Conservation (phyloP, 805 yeast genomes). For the Yueomyces sp. region DNA sequence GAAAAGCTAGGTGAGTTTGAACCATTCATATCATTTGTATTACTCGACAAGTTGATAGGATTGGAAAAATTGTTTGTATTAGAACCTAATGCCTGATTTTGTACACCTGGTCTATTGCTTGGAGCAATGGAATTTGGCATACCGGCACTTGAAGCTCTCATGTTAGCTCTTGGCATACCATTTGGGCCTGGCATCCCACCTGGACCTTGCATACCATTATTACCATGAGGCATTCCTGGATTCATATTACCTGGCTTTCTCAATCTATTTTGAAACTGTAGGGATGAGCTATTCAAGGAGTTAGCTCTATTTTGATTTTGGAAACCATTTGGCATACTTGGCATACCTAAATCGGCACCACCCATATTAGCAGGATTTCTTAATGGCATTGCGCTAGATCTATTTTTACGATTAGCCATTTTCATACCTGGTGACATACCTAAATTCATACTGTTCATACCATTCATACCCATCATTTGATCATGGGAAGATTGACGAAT, state of each 20-base stretch:
- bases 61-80: no score
- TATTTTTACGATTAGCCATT: not conserved
- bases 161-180: not conserved
- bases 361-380: not conserved
- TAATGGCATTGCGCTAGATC: not conserved
- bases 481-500: not conserved
- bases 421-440: not conserved
- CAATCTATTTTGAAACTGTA: not conserved
- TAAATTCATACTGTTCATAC: not conserved
- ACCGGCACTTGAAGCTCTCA: not conserved
- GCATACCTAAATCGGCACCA: not conserved
- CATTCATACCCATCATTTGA: not conserved
- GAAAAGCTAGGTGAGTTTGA: not conserved
- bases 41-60: not conserved
- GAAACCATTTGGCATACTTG: not conserved
- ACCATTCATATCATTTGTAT: not conserved
- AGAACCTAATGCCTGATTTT: no score
- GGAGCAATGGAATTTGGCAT: not conserved
- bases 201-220: not conserved
- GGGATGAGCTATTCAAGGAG: not conserved
- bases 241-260: not conserved
- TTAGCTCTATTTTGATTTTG: not conserved
- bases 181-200: not conserved
- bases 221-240: not conserved
- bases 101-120: not conserved